phyloP scores from a whole-genome alignment of 495 filamentous ascomycete genomes.

The Haplographium delicatum region DNA sequence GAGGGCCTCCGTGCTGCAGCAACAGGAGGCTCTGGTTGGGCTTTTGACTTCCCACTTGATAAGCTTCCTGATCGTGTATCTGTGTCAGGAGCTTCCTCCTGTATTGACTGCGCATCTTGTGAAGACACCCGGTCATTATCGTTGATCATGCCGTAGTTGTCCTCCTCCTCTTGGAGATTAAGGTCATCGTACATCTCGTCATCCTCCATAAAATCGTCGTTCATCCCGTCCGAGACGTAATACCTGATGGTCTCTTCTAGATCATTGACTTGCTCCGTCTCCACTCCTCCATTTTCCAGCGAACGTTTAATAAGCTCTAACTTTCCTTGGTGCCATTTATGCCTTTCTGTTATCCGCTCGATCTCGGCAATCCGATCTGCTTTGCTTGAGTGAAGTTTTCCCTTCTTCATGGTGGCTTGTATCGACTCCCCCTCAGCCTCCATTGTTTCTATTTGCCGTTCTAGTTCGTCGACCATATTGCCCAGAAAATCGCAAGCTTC shows the following conservation, averaged over 20 bases:
- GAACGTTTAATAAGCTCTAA: conserved; percentile 86
- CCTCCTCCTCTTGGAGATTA: conserved; percentile 85
- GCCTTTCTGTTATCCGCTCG: conserved; percentile 75
- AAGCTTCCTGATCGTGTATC: conserved; percentile 49
- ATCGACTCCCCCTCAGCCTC: conserved; percentile 88
- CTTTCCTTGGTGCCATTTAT: conserved; percentile 94
- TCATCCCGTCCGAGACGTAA: conserved; percentile 87
- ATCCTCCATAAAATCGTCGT: conserved; percentile 84
- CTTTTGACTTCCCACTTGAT: conserved; percentile 47
- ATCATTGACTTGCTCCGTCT: conserved; percentile 75
- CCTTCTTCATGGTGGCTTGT: conserved; percentile 87
- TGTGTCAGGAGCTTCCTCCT: conserved; percentile 69
- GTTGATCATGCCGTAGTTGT: conserved; percentile 69
- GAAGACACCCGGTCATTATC: conserved; percentile 88
- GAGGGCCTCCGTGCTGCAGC: conserved; percentile 70
- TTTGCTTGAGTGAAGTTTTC: conserved; percentile 77
- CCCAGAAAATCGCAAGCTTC: conserved; percentile 81
- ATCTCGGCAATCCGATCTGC: conserved; percentile 84
- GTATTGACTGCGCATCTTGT: conserved; percentile 89
- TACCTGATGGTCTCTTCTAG: conserved; percentile 89
- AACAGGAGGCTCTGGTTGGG: conserved; percentile 35
- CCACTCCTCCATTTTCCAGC: conserved; percentile 87
- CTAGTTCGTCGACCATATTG: conserved; percentile 85
- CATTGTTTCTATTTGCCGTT: conserved; percentile 83
- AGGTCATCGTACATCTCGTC: conserved; percentile 92